phyloP scores from a whole-genome alignment of 805 yeast genomes.

The Torulaspora indica region DNA sequence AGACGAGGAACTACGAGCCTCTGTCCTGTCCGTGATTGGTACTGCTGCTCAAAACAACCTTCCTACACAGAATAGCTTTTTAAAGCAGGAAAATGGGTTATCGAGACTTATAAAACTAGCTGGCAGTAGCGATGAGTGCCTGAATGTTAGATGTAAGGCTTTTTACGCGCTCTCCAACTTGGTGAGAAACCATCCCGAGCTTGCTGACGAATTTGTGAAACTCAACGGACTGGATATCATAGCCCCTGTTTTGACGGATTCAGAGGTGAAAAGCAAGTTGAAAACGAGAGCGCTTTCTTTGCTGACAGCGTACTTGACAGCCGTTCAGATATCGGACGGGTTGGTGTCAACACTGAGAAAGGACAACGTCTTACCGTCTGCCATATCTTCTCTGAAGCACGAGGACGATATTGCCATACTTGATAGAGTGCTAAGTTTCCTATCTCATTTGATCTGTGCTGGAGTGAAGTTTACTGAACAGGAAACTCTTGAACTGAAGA shows the following conservation, averaged over 20 bases:
- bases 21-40: constrained; percentile 72
- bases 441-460: constrained; percentile 43
- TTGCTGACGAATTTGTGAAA: constrained; percentile 51
- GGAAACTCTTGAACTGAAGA: constrained; percentile 39
- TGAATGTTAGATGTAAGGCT: constrained; percentile 53
- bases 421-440: constrained; percentile 53
- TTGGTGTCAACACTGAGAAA: constrained; percentile 37
- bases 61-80: constrained; percentile 63
- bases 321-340: constrained; percentile 43
- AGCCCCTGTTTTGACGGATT: constrained; percentile 30
- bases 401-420: constrained; percentile 44
- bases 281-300: constrained; percentile 54
- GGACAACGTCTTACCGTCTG: constrained; percentile 26
- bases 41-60: constrained; percentile 92
- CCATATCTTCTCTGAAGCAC: constrained; percentile 28
- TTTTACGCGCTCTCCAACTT: constrained; percentile 73
- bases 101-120: constrained; percentile 44
- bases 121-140: constrained; percentile 21
- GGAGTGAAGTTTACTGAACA: constrained; percentile 44
- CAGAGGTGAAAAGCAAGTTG: constrained; percentile 36
- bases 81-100: constrained; percentile 47
- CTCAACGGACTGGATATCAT: constrained; percentile 60
- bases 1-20: constrained; percentile 45
- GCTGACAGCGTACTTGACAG: constrained; percentile 55
- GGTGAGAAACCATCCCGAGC: constrained; percentile 60